phyloP scores from a whole-genome alignment of 306 rosid genomes.

The Prunus mume region DNA sequence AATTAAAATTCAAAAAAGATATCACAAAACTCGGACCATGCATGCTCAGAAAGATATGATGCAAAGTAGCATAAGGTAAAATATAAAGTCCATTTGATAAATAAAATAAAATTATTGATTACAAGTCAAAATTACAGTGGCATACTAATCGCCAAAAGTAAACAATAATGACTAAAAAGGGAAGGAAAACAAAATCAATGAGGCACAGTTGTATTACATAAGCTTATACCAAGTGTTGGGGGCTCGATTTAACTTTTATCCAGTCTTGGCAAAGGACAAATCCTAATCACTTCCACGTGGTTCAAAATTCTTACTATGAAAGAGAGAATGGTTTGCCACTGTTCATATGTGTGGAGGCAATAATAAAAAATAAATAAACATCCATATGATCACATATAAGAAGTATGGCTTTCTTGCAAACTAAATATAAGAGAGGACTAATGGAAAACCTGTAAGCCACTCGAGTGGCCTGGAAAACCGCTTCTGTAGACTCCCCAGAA shows the following conservation, averaged over 20 bases:
- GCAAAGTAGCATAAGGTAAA: conserved; percentile 5
- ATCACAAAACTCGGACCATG: background rate
- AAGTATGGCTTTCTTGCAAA: background rate
- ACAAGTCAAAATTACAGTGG: background rate
- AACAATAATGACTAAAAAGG: background rate
- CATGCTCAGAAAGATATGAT: conserved; percentile 9
- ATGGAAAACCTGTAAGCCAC: conserved; percentile 88
- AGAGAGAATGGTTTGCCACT: background rate
- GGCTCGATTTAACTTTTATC: background rate
- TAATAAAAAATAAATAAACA: background rate
- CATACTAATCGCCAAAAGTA: background rate
- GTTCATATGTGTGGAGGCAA: background rate
- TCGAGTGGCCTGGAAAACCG: conserved; percentile 80
- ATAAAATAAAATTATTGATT: background rate
- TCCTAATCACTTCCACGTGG: background rate
- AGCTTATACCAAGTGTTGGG: background rate
- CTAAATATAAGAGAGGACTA: background rate
- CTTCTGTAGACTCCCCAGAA: conserved; percentile 83
- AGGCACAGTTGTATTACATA: background rate
- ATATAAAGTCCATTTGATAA: background rate
- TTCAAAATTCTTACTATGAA: background rate
- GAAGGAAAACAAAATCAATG: background rate
- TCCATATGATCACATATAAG: background rate
- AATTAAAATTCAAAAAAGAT: background rate
- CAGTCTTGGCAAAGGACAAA: background rate